Percentiles rank a stretch among this genome's conserved stretches.
Conservation (phyloP, 768 basidiomycete species). For the Boletus vermiculosoides region DNA sequence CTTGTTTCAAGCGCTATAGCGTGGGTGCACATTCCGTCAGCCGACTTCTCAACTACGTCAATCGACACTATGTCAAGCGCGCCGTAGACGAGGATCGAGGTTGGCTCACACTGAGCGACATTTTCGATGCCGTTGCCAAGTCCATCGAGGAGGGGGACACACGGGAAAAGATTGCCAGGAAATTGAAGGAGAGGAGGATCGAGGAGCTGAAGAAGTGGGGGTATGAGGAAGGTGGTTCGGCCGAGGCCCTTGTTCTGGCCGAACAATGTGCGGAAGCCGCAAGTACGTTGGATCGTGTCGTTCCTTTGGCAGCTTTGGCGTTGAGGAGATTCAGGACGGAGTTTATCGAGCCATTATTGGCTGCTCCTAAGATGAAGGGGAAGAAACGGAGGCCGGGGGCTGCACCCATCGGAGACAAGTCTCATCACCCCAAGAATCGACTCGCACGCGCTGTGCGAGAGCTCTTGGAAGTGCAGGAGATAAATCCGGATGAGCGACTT, state of each 20-base stretch:
- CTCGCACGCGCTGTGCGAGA: constrained; percentile 67
- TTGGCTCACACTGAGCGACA: constrained; percentile 69
- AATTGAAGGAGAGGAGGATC: constrained; percentile 54
- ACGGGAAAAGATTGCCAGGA: constrained; percentile 58
- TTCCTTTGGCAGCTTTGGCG: constrained; percentile 63
- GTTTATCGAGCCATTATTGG: constrained; percentile 66
- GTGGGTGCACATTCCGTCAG: constrained; percentile 66
- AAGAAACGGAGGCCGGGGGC: constrained; percentile 50
- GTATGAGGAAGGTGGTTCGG: constrained; percentile 49
- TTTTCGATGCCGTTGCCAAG: constrained; percentile 59
- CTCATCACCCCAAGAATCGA: constrained; percentile 56
- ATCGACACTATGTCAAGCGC: constrained; percentile 71
- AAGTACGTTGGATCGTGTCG: constrained; percentile 62
- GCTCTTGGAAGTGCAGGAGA: constrained; percentile 53
- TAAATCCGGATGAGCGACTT: constrained; percentile 45
- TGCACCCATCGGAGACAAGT: constrained; percentile 38
- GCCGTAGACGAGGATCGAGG: constrained; percentile 77
- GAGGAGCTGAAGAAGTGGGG: constrained; percentile 76
- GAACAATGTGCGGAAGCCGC: constrained; percentile 76
- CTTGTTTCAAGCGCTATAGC: constrained; percentile 68
- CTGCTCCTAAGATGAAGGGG: constrained; percentile 60
- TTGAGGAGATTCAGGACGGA: constrained; percentile 71
- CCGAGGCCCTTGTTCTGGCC: constrained; percentile 50
- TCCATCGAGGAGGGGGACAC: constrained; percentile 50
- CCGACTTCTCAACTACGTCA: constrained; percentile 72